phyloP scores from a whole-genome alignment of 148 eudicot genomes.

The Chenopodium berlandieri region DNA sequence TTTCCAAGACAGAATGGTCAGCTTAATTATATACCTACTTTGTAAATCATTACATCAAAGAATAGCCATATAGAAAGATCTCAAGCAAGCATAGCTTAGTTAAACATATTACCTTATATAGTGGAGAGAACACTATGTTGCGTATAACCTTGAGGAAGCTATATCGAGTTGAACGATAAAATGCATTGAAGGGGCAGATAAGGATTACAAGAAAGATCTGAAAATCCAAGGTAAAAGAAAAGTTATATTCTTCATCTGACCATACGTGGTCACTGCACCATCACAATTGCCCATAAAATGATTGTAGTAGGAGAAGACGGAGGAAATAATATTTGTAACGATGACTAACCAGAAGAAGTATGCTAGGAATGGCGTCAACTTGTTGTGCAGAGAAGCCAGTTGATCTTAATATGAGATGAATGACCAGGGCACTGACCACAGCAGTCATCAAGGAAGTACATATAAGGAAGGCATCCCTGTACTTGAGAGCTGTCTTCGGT shows the following conservation, averaged over 20 bases:
- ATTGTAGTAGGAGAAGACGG: not conserved
- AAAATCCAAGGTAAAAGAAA: conserved; percentile 5
- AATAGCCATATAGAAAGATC: not conserved
- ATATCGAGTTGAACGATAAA: conserved; percentile 75
- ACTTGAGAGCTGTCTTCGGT: conserved; percentile 65
- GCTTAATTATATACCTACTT: not conserved
- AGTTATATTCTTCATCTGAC: not conserved
- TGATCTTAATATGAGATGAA: conserved; percentile 76
- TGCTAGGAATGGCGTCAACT: conserved; percentile 72
- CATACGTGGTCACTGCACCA: not conserved
- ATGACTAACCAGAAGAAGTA: conserved; percentile 71
- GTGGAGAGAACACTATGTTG: conserved; percentile 85
- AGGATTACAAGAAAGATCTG: conserved; percentile 54
- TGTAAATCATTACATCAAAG: not conserved
- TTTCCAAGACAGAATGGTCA: conserved; percentile 5
- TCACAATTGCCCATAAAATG: not conserved
- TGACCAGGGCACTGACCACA: conserved; percentile 75
- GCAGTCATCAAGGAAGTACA: conserved; percentile 86
- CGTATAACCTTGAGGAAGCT: conserved; percentile 77
- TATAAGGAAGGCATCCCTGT: conserved; percentile 83
- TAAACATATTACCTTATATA: conserved; percentile 54
- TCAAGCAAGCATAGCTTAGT: not conserved
- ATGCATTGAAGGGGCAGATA: conserved; percentile 69
- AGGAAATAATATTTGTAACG: not conserved
- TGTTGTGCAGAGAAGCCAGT: conserved; percentile 50